Evolutionary conservation across 345 rosid species (phyloP).

Genomic region (Euphorbia lathyris): DNA sequence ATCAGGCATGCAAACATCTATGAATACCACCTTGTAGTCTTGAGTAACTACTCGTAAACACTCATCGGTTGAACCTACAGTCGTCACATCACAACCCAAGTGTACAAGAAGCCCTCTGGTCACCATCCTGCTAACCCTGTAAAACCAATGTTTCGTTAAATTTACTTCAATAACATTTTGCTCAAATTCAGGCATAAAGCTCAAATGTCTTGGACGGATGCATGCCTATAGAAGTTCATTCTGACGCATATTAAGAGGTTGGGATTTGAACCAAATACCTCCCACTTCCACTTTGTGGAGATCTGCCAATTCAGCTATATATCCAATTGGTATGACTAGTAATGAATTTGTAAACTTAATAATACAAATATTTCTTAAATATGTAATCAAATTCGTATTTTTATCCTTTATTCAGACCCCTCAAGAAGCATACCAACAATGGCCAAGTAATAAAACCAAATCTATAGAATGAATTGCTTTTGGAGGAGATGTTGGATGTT

Average conservation of each 20-base stretch:
- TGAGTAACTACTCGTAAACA: constrained; percentile 58
- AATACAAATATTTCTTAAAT: too few species aligned
- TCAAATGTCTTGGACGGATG: too few species aligned
- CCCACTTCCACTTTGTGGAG: too few species aligned
- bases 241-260: too few species aligned
- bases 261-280: too few species aligned
- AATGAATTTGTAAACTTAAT: too few species aligned
- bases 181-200: not conserved
- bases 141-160: constrained; percentile 3
- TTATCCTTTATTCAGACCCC: not conserved
- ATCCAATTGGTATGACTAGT: too few species aligned
- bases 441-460: not conserved
- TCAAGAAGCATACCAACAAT: not conserved
- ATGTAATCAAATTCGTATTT: not conserved
- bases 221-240: too few species aligned
- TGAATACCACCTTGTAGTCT: constrained; percentile 78
- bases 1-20: constrained; percentile 66
- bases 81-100: constrained; percentile 85
- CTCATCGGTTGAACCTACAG: constrained; percentile 67
- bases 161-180: not conserved
- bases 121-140: constrained; percentile 83
- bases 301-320: too few species aligned
- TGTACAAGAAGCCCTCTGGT: constrained; percentile 79
- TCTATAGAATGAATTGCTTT: too few species aligned
- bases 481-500: not conserved